These are phyloP conservation scores for Pichia sp. DNA, from an alignment of 1,139 yeast genomes.

Conservation along the genomic window DNA sequence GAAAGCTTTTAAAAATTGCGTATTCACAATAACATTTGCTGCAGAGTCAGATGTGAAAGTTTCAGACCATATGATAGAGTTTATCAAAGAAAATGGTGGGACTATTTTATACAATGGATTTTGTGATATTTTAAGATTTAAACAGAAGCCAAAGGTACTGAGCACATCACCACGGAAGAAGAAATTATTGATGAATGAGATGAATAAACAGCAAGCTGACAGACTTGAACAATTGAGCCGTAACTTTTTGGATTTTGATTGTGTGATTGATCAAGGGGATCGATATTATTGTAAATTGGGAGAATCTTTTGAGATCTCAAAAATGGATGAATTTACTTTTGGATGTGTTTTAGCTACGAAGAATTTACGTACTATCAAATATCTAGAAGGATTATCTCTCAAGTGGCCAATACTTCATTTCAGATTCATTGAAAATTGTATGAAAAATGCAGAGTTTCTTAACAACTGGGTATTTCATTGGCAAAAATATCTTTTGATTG, in stretches of 20 bases:
- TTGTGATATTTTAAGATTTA: slow-evolving; percentile 10
- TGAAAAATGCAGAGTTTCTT: slow-evolving; percentile 25
- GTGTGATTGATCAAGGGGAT: slow-evolving; percentile 42
- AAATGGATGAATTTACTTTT: slow-evolving; percentile 33
- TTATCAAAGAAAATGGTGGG: slow-evolving; percentile 12
- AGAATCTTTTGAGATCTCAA: slow-evolving; percentile 15
- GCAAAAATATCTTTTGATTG: slow-evolving; percentile 56
- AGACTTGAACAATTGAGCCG: neutral
- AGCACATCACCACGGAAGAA: slow-evolving; percentile 8
- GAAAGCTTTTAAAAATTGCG: slow-evolving; percentile 10
- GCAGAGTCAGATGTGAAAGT: neutral
- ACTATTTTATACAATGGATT: slow-evolving; percentile 10
- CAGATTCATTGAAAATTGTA: slow-evolving; percentile 50
- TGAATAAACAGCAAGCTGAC: neutral
- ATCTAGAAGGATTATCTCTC: slow-evolving; percentile 73
- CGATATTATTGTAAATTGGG: slow-evolving; percentile 36
- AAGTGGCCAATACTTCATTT: slow-evolving; percentile 84
- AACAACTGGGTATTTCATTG: slow-evolving; percentile 31
- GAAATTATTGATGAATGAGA: neutral
- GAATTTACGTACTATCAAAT: slow-evolving; percentile 62
- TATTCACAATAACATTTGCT: slow-evolving; percentile 14
- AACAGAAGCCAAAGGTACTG: neutral
- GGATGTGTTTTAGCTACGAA: slow-evolving; percentile 59
- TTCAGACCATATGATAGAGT: slow-evolving; percentile 5
- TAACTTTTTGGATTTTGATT: slow-evolving; percentile 4